Evolutionary conservation across 2,329 filamentous ascomycete genomes (phyloP).

Genomic region (Aspergillus vadensis): DNA sequence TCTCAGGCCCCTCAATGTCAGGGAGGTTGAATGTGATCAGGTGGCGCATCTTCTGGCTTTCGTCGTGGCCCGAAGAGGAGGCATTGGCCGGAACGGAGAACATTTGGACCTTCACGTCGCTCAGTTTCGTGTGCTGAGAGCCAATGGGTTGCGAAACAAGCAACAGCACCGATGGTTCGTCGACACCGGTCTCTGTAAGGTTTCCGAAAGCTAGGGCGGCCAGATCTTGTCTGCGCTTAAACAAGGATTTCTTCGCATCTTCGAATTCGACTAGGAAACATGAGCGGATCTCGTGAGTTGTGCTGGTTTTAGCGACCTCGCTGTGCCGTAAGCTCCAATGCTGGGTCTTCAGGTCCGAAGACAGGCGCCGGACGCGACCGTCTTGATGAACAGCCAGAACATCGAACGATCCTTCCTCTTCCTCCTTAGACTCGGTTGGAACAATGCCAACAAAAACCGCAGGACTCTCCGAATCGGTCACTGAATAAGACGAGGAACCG

Average conservation of each 20-base stretch:
- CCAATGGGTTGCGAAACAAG: slow-evolving; percentile 43
- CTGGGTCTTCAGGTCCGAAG: slow-evolving; percentile 43
- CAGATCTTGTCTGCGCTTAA: slow-evolving; percentile 45
- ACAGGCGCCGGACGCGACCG: slow-evolving; percentile 44
- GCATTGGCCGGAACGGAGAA: slow-evolving; percentile 40
- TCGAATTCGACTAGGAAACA: slow-evolving; percentile 45
- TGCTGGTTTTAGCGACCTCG: slow-evolving; percentile 32
- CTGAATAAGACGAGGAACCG: slow-evolving; percentile 41
- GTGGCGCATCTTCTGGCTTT: slow-evolving; percentile 40
- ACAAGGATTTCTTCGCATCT: slow-evolving; percentile 43
- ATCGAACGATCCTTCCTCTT: slow-evolving; percentile 38
- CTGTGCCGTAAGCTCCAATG: slow-evolving; percentile 43
- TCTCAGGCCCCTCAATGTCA: slow-evolving; percentile 29
- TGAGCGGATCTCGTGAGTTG: slow-evolving; percentile 34
- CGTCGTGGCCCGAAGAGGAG: slow-evolving; percentile 25
- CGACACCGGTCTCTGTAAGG: slow-evolving; percentile 27
- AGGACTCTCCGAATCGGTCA: slow-evolving; percentile 42
- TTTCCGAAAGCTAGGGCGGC: slow-evolving; percentile 40
- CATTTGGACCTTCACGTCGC: slow-evolving; percentile 42
- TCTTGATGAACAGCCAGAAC: slow-evolving; percentile 48
- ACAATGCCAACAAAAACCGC: slow-evolving; percentile 43
- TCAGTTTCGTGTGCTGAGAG: slow-evolving; percentile 30
- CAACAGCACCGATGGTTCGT: slow-evolving; percentile 40
- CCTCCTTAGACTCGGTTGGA: slow-evolving; percentile 29
- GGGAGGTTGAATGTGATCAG: slow-evolving; percentile 41